Conservation (phyloP, 1,284 basidiomycete genomes). For the Irpex lacteus region DNA sequence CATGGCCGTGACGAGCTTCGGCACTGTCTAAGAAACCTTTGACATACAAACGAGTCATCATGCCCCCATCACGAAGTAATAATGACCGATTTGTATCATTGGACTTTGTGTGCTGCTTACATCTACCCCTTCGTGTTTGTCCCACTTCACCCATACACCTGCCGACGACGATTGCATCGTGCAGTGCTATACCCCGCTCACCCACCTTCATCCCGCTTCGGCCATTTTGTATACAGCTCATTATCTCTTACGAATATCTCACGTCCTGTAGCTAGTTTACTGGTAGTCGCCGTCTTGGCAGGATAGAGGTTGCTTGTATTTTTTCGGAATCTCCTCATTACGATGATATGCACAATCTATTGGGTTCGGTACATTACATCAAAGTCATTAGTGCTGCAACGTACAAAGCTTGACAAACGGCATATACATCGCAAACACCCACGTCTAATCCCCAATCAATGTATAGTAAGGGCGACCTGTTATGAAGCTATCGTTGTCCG, state of each 20-base stretch:
- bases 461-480: too few relatives aligned
- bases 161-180: constrained; percentile 1
- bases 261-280: constrained; percentile 13
- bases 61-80: neutral
- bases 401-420: too few relatives aligned
- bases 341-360: constrained; percentile 2
- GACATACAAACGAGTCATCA: neutral
- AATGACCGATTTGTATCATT: neutral
- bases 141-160: neutral
- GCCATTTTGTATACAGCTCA: constrained; percentile 15
- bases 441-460: too few relatives aligned
- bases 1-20: constrained; percentile 71
- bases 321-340: neutral
- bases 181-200: constrained; percentile 11
- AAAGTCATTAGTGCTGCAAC: too few relatives aligned
- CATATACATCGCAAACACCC: too few relatives aligned
- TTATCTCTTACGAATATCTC: constrained; percentile 6
- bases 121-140: neutral
- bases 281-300: neutral
- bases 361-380: neutral
- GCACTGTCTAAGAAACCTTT: constrained; percentile 3
- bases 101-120: neutral
- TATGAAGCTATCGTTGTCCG: too few relatives aligned
- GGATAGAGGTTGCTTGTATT: constrained; percentile 16
- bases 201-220: neutral